Evolutionary conservation across 2,329 filamentous ascomycete species (phyloP), one percentile per base, ranked within the genome.

Genomic region (Amesomyces nigricolor): DNA sequence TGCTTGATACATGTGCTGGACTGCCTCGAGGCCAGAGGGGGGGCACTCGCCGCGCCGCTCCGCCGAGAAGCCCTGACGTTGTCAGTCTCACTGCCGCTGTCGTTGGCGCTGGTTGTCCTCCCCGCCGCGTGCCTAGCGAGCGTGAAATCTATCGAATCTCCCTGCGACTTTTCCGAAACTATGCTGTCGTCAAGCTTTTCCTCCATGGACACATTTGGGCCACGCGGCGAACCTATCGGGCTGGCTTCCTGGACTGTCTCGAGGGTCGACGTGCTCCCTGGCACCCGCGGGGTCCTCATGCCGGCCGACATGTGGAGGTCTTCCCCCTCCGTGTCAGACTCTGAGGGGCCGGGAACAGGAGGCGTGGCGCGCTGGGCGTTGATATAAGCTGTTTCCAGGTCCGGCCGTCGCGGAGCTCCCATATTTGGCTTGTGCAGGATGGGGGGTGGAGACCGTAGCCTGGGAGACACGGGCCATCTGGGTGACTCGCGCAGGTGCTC

Each of bases 191-290:
- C 75, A 22, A 76, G 71, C 68, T 75, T 80, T 55, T 82, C 80
- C 56, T 81, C 79, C 50, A 80, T 63, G 22, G 73, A 73, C 14
- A 74, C 70, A 57, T 77, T 75, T 58, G 73, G 64, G 32, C 67
- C 68, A 48, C 72, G 76, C 65, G 89, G 87, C 1, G 88, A 88
- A 48, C 83, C 85, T 43, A 87, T 84, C 58, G 89, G 81, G 72
- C 89, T 94, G 52, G 87, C 85, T 76, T 96, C 92, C 68, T 96
- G 88, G 14, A 97, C 92, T 0, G 94, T 96, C 72, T 95, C 92
- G 55, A 96, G 74, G 47, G 82, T 82, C 47, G 85, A 78, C 37
- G 75, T 79, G 50, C 78, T 80, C 55, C 77, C 80, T 51, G 78
- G 76, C 57, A 79, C 81, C 61, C 85, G 78, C 35, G 83, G 82